Conservation (phyloP, 2,329 filamentous ascomycete species). For the Gyromitra esculenta region DNA sequence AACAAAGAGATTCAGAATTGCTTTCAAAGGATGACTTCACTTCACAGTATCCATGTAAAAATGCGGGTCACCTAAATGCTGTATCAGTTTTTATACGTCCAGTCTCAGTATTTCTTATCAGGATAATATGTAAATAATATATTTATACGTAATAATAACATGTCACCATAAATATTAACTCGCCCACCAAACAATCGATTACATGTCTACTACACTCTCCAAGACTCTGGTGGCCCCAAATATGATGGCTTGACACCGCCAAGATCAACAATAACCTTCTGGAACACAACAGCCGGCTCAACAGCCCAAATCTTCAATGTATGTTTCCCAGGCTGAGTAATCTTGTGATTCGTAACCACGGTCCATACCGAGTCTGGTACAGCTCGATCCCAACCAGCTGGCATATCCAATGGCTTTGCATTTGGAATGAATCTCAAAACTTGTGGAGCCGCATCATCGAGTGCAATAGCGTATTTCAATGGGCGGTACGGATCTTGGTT, state of each 20-base stretch:
- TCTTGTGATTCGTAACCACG: slow-evolving; percentile 61
- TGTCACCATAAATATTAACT: background rate
- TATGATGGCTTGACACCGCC: slow-evolving; percentile 60
- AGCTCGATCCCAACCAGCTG: slow-evolving; percentile 64
- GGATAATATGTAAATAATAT: background rate
- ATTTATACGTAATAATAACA: too few relatives aligned
- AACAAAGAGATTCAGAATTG: background rate
- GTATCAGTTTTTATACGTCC: too few relatives aligned
- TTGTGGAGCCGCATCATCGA: slow-evolving; percentile 62
- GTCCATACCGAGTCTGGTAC: slow-evolving; percentile 66
- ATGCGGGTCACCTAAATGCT: too few relatives aligned
- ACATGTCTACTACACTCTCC: slow-evolving; percentile 55
- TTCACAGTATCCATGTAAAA: too few relatives aligned
- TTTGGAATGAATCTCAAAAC: slow-evolving; percentile 63
- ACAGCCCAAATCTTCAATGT: slow-evolving; percentile 63
- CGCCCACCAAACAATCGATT: background rate
- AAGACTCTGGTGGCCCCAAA: slow-evolving; percentile 60
- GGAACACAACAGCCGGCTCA: slow-evolving; percentile 63
- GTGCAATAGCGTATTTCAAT: slow-evolving; percentile 65
- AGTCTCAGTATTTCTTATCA: background rate
- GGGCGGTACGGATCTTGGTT: slow-evolving; percentile 66
- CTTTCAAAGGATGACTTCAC: too few relatives aligned
- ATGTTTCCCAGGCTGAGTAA: slow-evolving; percentile 60
- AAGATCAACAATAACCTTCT: slow-evolving; percentile 60
- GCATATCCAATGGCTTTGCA: slow-evolving; percentile 61